Percentiles rank a stretch among this genome's conserved stretches.
phyloP scores from a whole-genome alignment of 2,329 filamentous ascomycete species.

The Plectosphaerella plurivora region DNA sequence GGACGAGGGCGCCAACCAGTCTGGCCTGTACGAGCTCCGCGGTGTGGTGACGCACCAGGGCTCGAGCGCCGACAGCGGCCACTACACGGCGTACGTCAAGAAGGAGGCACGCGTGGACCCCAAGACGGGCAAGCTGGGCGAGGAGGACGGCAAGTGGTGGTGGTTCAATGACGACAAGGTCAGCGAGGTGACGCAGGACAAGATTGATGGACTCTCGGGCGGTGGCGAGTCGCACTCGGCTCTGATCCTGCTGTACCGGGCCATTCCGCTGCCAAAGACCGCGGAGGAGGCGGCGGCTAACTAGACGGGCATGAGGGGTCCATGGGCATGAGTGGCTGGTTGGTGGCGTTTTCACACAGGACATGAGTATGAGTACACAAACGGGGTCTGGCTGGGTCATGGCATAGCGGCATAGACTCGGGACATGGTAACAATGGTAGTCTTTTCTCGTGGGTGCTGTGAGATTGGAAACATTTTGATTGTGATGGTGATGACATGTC shows the following conservation, averaged over 20 bases:
- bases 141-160: conserved; percentile 97
- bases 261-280: conserved; percentile 62
- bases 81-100: conserved; percentile 98
- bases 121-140: conserved; percentile 69
- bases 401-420: not conserved
- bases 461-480: no score
- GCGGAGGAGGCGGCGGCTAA: conserved; percentile 31
- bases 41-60: conserved; percentile 96
- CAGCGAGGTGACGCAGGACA: conserved; percentile 82
- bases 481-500: no score
- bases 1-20: conserved; percentile 85
- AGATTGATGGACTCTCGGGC: conserved; percentile 84
- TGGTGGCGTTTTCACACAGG: not conserved
- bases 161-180: conserved; percentile 99
- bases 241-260: conserved; percentile 73
- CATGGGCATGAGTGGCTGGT: not conserved
- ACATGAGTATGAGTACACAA: not conserved
- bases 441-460: not conserved
- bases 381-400: not conserved
- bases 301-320: conserved; percentile 9
- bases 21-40: conserved; percentile 89
- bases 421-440: not conserved
- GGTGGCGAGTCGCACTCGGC: conserved; percentile 86
- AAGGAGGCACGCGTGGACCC: conserved; percentile 72
- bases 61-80: conserved; percentile 91